A percentile compares a stretch with the other conserved stretches of the same genome.
phyloP scores from a whole-genome alignment of 441 rosid genomes.

The Adansonia gregorii region DNA sequence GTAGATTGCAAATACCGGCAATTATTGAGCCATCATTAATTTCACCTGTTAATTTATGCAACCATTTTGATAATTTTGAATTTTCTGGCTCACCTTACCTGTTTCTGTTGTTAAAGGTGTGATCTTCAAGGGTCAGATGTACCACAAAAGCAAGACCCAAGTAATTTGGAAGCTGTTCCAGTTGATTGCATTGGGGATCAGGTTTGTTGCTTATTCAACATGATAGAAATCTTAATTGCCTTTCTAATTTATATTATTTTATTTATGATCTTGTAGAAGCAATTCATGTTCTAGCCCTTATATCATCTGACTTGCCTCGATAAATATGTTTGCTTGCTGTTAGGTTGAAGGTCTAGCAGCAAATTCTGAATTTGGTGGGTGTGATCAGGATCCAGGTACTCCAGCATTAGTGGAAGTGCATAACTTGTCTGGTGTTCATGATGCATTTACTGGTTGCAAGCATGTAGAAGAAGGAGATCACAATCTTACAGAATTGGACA shows the following conservation, averaged over 20 bases:
- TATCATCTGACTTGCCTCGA: conserved; percentile 17
- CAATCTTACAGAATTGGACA: conserved; percentile 41
- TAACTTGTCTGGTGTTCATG: conserved; percentile 64
- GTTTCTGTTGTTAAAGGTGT: conserved; percentile 50
- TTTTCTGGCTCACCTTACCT: neutral
- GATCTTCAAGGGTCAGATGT: conserved; percentile 50
- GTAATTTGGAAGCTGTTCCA: conserved; percentile 47
- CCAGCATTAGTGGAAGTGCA: conserved; percentile 84
- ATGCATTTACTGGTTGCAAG: conserved; percentile 66
- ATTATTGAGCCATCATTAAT: neutral
- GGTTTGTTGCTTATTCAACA: conserved; percentile 47
- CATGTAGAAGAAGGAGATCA: conserved; percentile 69
- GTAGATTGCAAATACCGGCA: neutral
- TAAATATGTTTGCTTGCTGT: conserved; percentile 33
- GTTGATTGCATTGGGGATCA: conserved; percentile 56
- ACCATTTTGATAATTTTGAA: neutral
- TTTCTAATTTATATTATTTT: neutral
- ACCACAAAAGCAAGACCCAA: conserved; percentile 37
- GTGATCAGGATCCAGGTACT: conserved; percentile 90
- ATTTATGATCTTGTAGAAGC: neutral
- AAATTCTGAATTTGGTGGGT: conserved; percentile 59
- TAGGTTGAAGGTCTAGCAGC: conserved; percentile 56
- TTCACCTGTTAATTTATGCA: neutral
- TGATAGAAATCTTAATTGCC: neutral
- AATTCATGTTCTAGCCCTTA: conserved; percentile 18